Evolutionary conservation across 352 stramenopile species (phyloP).

Genomic region (Lagenidium giganteum): DNA sequence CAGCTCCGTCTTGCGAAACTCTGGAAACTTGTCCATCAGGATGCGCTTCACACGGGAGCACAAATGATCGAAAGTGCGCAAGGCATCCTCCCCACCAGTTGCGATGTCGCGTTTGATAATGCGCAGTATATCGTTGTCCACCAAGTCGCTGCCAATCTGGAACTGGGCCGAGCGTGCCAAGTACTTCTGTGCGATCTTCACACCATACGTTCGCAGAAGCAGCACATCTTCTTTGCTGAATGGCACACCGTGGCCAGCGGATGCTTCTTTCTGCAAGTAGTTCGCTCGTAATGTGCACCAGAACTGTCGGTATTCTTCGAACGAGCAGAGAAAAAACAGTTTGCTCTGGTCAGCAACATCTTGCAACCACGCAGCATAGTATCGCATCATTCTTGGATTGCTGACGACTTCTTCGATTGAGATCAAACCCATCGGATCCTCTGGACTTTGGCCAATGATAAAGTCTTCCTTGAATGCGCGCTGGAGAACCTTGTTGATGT

Average conservation of each 20-base stretch:
- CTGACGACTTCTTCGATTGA: slow-evolving; percentile 77
- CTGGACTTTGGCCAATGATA: slow-evolving; percentile 24
- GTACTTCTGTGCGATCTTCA: slow-evolving; percentile 79
- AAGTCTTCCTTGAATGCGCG: slow-evolving; percentile 58
- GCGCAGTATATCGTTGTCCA: slow-evolving; percentile 39
- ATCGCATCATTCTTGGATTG: slow-evolving; percentile 78
- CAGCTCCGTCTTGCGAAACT: slow-evolving; percentile 65
- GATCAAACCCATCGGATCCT: slow-evolving; percentile 46
- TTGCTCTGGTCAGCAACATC: slow-evolving; percentile 60
- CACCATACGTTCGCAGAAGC: slow-evolving; percentile 64
- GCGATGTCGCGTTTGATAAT: slow-evolving; percentile 59
- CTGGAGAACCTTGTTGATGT: slow-evolving; percentile 66
- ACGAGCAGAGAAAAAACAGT: slow-evolving; percentile 76
- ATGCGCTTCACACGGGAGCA: slow-evolving; percentile 66
- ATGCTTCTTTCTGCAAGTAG: slow-evolving; percentile 32
- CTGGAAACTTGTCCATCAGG: slow-evolving; percentile 61
- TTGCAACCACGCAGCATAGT: slow-evolving; percentile 61
- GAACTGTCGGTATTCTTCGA: slow-evolving; percentile 72
- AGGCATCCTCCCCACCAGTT: slow-evolving; percentile 51
- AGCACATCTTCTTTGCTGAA: slow-evolving; percentile 68
- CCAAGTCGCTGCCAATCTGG: slow-evolving; percentile 42
- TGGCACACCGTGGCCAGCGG: slow-evolving; percentile 15
- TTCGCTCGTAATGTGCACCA: slow-evolving; percentile 65
- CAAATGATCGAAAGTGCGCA: slow-evolving; percentile 65
- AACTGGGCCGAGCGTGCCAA: slow-evolving; percentile 60